These are phyloP conservation scores for Suzukiozyma palmioleophila DNA, from an alignment of 1,139 yeast species.

Conservation along the genomic window DNA sequence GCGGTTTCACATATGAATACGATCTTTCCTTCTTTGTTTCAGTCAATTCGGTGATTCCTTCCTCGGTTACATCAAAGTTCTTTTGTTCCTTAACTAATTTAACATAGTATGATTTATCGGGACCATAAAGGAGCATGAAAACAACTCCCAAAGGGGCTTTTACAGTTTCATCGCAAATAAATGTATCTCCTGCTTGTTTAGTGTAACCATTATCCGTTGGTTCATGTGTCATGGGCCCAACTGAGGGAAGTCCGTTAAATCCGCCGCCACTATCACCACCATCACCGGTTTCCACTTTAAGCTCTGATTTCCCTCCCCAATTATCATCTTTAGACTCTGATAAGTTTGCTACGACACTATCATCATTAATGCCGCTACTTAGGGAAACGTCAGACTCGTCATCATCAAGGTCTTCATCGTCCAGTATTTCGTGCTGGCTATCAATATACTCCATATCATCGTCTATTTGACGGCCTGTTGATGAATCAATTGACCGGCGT, in stretches of 20 bases:
- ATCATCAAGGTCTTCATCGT: conserved; percentile 5
- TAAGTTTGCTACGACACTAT: conserved; percentile 7
- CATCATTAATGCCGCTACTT: conserved; percentile 5
- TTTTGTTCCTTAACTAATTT: conserved; percentile 62
- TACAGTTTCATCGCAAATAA: conserved; percentile 56
- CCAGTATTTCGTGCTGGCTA: conserved; percentile 6
- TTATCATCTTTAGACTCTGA: conserved; percentile 2
- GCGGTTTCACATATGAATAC: conserved; percentile 75
- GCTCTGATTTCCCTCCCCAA: conserved; percentile 4
- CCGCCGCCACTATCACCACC: conserved; percentile 8
- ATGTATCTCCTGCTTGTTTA: conserved; percentile 55
- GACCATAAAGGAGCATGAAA: conserved; percentile 66
- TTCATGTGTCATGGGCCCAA: conserved; percentile 37
- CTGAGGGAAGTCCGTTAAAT: conserved; percentile 33
- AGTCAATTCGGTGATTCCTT: conserved; percentile 42
- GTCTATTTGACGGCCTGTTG: conserved; percentile 5
- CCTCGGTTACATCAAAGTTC: conserved; percentile 59
- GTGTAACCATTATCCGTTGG: conserved; percentile 40
- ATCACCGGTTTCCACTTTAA: conserved; percentile 5
- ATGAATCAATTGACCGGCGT: conserved; percentile 9
- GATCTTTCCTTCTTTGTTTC: conserved; percentile 40
- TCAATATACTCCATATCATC: conserved; percentile 7
- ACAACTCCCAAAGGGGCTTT: conserved; percentile 82
- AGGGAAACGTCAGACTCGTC: conserved; percentile 5
- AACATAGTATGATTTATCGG: conserved; percentile 55